A percentile compares a stretch with the other conserved stretches of the same genome.
Evolutionary conservation across 2,329 filamentous ascomycete genomes (phyloP).

Genomic region (Parafenestella ontariensis): DNA sequence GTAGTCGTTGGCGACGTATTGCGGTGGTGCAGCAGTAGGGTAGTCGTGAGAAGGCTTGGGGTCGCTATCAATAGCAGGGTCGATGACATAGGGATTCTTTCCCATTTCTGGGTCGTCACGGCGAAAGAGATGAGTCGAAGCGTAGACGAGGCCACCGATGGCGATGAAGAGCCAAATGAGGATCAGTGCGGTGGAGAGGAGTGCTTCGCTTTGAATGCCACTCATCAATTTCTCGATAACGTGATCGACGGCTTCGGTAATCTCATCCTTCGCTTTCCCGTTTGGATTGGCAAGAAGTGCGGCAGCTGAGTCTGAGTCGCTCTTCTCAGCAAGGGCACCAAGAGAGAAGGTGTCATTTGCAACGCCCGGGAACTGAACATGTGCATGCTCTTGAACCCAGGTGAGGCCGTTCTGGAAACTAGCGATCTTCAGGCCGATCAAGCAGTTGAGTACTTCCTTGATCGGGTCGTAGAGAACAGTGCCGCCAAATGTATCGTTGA

Average conservation of each 20-base stretch:
- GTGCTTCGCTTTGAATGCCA: slow-evolving; percentile 75
- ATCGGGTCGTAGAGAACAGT: slow-evolving; percentile 82
- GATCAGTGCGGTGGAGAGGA: slow-evolving; percentile 78
- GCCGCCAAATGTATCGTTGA: slow-evolving; percentile 80
- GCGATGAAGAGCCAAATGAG: slow-evolving; percentile 80
- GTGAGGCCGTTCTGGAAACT: slow-evolving; percentile 87
- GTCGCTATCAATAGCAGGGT: slow-evolving; percentile 33
- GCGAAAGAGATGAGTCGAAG: slow-evolving; percentile 66
- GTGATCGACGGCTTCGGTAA: slow-evolving; percentile 75
- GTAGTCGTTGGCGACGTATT: slow-evolving; percentile 52
- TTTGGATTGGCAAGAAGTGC: slow-evolving; percentile 81
- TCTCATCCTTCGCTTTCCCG: slow-evolving; percentile 77
- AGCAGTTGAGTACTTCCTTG: slow-evolving; percentile 79
- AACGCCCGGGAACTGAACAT: slow-evolving; percentile 80
- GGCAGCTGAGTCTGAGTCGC: slow-evolving; percentile 61
- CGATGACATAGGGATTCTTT: slow-evolving; percentile 39
- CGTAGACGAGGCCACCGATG: slow-evolving; percentile 74
- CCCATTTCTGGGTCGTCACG: slow-evolving; percentile 54
- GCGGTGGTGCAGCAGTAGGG: slow-evolving; percentile 47
- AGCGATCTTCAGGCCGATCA: slow-evolving; percentile 87
- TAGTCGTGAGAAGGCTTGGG: slow-evolving; percentile 30
- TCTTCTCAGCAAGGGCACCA: slow-evolving; percentile 69
- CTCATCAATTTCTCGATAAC: slow-evolving; percentile 72
- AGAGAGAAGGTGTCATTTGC: slow-evolving; percentile 82
- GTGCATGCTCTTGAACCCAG: slow-evolving; percentile 88